Conservation (phyloP, 2,329 filamentous ascomycete species). For the Ophiostoma himal-ulmi region DNA sequence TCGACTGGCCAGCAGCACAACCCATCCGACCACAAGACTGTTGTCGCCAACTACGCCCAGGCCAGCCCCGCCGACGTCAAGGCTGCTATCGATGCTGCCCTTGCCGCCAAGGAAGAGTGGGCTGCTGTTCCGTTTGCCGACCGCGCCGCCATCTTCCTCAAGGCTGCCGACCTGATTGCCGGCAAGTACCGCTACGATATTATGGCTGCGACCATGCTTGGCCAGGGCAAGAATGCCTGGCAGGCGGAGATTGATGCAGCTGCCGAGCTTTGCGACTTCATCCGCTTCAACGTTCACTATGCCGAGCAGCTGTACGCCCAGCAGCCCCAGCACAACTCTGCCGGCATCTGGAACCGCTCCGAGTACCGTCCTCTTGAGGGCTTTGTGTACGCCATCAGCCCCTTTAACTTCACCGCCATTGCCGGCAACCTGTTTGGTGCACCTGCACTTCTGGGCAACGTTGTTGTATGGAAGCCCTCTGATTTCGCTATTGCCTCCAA, state of each 20-base stretch:
- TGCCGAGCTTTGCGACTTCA: slow-evolving; percentile 85
- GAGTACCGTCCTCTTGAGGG: slow-evolving; percentile 88
- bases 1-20: slow-evolving; percentile 67
- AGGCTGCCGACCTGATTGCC: slow-evolving; percentile 84
- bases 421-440: slow-evolving; percentile 78
- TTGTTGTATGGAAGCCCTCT: slow-evolving; percentile 95
- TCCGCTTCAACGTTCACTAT: slow-evolving; percentile 91
- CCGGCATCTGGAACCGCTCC: slow-evolving; percentile 84
- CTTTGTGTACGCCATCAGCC: slow-evolving; percentile 89
- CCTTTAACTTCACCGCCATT: slow-evolving; percentile 97
- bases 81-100: slow-evolving; percentile 73
- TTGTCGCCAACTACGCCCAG: slow-evolving; percentile 78
- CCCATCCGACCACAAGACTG: slow-evolving; percentile 70
- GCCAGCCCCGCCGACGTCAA: slow-evolving; percentile 71
- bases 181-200: slow-evolving; percentile 95
- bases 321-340: slow-evolving; percentile 77
- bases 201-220: slow-evolving; percentile 92
- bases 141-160: slow-evolving; percentile 87
- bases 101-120: slow-evolving; percentile 83
- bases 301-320: slow-evolving; percentile 84
- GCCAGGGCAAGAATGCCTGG: slow-evolving; percentile 97
- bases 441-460: slow-evolving; percentile 86
- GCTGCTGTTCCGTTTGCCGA: slow-evolving; percentile 82
- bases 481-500: slow-evolving; percentile 83
- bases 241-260: slow-evolving; percentile 98